Evolutionary conservation across 202 grass and related monocot species (phyloP), one percentile per base, ranked within the genome.

Genomic region (Cymbopogon flexuosus): DNA sequence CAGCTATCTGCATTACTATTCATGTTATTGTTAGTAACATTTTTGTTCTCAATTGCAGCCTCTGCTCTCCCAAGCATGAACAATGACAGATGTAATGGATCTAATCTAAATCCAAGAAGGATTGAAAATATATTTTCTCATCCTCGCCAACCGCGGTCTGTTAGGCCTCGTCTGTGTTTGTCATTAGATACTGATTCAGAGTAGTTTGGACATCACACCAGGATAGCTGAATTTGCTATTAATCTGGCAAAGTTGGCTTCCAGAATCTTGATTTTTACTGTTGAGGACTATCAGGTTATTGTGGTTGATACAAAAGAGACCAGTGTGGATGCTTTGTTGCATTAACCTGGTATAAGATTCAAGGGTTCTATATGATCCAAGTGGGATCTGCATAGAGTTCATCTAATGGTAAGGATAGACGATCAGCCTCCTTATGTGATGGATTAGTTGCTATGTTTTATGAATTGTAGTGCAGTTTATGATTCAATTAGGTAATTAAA

Each of bases 101-200:
- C 52, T 68, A 81, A 83, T 84, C 80, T 78, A 78, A 91, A 84
- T 85, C 79, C 22, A 58, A 86, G 72, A 79, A 92, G 84, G 47
- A 86, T 83, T 68, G 87, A 95, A 70, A 84, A 88, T 77, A 85
- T 87, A 71, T 93, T 98, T 69, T 93, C 92, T 85, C 90, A 95
- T 89, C 87, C 92, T 60, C 90, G 80, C 10, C 92, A 95, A 63
- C 88, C 88, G 49, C 90, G 79, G 66, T 81, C 90, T 88, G 83
- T 89, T 45, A 81, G 65, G 62, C 90, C 82, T 79, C 84, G 86
- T 35, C 84, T 91, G 49, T 91, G 79, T 86, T 86, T 91, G 80
- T 95, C 92, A 72, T 73, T 98, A 78, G 87, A 98, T 85, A 90
- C 75, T 64, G 96, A 98, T 80, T 98, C 96, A 5, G 96, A 93